phyloP scores from a whole-genome alignment of 768 basidiomycete species.

The Leucocoprinus birnbaumii region DNA sequence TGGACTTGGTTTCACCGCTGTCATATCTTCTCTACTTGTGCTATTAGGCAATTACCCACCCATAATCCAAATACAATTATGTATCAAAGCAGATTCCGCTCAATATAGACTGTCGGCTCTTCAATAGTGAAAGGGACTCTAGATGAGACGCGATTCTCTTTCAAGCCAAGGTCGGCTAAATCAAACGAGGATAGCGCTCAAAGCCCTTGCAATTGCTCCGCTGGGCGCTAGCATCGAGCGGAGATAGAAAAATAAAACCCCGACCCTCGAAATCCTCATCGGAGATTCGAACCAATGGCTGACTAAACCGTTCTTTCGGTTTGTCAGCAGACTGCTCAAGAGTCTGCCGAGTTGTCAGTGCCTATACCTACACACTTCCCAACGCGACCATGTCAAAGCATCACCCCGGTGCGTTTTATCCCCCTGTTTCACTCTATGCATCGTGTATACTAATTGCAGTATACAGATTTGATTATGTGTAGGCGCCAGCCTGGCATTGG shows the following conservation, averaged over 20 bases:
- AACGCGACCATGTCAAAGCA: constrained; percentile 75
- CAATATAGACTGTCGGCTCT: too few species aligned
- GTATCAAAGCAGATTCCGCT: too few species aligned
- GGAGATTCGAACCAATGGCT: too few species aligned
- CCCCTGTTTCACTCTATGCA: background rate
- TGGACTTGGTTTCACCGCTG: constrained; percentile 11
- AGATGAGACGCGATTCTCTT: too few species aligned
- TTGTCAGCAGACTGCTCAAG: background rate
- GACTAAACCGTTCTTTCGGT: too few species aligned
- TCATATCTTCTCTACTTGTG: constrained; percentile 6
- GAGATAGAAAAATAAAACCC: too few species aligned
- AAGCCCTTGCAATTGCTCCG: too few species aligned
- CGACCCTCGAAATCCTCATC: too few species aligned
- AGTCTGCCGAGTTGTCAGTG: background rate
- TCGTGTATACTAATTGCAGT: constrained; percentile 6
- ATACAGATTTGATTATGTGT: constrained; percentile 94
- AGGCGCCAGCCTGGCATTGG: constrained; percentile 97
- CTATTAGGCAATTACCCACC: background rate
- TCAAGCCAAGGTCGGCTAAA: too few species aligned
- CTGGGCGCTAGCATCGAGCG: too few species aligned
- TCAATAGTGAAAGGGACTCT: too few species aligned
- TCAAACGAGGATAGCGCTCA: too few species aligned
- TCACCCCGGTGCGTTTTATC: constrained; percentile 61
- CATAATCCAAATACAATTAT: constrained; percentile 5
- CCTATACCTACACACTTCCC: background rate